A percentile compares a stretch with the other conserved stretches of the same genome.
Conservation (phyloP, 2,329 filamentous ascomycete species). For the Ascocoryne sarcoides region DNA sequence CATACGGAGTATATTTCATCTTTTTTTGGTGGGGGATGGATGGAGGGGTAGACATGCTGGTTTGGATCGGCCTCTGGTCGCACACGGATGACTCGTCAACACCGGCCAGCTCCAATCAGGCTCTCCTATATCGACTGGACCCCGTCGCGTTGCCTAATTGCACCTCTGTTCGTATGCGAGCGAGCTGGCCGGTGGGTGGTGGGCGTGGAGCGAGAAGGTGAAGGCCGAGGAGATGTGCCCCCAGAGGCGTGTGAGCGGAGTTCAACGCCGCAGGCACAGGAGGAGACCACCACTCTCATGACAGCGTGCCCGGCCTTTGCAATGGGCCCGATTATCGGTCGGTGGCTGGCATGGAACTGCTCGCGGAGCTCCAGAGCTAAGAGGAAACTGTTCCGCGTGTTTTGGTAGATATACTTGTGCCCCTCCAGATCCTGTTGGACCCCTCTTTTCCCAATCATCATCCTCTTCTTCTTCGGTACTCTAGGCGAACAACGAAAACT, state of each 20-base stretch:
- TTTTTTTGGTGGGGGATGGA: too few relatives aligned
- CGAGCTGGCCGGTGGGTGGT: not conserved
- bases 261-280: not conserved
- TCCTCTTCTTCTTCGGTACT: constrained; percentile 5
- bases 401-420: constrained; percentile 19
- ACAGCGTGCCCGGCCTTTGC: constrained; percentile 12
- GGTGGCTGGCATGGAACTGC: constrained; percentile 11
- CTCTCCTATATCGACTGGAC: not conserved
- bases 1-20: too few relatives aligned
- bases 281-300: constrained; percentile 1
- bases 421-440: constrained; percentile 15
- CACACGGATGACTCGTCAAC: not conserved
- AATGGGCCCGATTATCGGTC: constrained; percentile 23
- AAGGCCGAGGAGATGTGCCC: not conserved
- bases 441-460: constrained; percentile 12
- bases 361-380: constrained; percentile 12
- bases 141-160: not conserved
- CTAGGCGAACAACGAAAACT: not conserved
- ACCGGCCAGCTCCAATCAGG: not conserved
- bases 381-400: constrained; percentile 20
- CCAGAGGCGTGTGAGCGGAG: not conserved
- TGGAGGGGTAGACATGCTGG: not conserved
- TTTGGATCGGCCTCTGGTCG: not conserved
- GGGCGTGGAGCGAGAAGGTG: not conserved
- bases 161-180: not conserved